These are phyloP conservation scores for Pharus latifolius DNA, from an alignment of 176 grass and related monocot species.

Conservation along the genomic window DNA sequence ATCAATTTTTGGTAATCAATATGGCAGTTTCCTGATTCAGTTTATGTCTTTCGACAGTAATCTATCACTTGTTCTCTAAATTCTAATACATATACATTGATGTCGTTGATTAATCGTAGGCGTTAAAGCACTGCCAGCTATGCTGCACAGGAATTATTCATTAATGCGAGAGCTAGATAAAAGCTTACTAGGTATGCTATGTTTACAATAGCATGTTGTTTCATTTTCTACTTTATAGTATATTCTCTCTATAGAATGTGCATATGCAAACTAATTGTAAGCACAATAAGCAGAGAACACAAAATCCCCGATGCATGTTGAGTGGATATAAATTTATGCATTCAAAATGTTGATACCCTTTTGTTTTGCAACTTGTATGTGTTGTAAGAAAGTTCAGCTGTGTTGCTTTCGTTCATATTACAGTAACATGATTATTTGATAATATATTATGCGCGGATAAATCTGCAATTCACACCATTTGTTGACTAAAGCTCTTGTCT, in stretches of 20 bases:
- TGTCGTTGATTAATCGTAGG: constrained; percentile 34
- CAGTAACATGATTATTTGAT: no score
- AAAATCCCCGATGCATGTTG: background rate
- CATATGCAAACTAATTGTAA: background rate
- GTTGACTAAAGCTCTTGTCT: no score
- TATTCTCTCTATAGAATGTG: background rate
- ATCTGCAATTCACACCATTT: background rate
- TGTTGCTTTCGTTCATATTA: constrained; percentile 1
- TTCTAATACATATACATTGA: background rate
- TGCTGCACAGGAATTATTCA: constrained; percentile 68
- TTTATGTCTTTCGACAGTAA: background rate
- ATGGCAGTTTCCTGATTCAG: background rate
- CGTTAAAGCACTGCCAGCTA: constrained; percentile 60
- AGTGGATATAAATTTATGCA: background rate
- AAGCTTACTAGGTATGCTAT: constrained; percentile 60
- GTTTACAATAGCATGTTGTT: background rate
- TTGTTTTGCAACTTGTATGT: background rate
- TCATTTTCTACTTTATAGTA: background rate
- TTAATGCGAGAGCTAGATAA: constrained; percentile 70
- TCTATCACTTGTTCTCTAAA: background rate
- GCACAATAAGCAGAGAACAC: background rate
- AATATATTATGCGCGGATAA: background rate
- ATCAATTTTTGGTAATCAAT: background rate
- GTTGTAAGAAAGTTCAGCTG: background rate
- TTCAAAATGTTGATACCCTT: background rate